These are phyloP conservation scores for Lumnitzera racemosa DNA, from an alignment of 345 rosid genomes.

Conservation along the genomic window DNA sequence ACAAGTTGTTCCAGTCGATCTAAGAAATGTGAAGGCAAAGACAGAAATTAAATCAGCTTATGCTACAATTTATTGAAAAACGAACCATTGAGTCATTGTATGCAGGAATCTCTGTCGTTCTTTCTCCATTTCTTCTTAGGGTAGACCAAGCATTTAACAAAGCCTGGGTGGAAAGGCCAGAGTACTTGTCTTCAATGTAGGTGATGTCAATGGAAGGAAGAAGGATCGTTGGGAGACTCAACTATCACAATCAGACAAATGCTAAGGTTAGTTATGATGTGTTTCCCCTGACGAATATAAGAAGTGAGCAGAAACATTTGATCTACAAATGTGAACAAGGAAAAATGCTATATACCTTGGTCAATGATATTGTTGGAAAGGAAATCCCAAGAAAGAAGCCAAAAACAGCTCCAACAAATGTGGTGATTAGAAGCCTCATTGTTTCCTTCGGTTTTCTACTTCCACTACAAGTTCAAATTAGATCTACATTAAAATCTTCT, in stretches of 20 bases:
- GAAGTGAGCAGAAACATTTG: background rate
- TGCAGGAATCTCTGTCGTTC: slow-evolving; percentile 15
- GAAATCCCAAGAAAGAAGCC: slow-evolving; percentile 86
- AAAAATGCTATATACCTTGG: slow-evolving; percentile 38
- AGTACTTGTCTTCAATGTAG: slow-evolving; percentile 70
- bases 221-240: slow-evolving; percentile 75
- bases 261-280: background rate
- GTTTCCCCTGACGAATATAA: background rate
- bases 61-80: background rate
- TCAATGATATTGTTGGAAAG: slow-evolving; percentile 63
- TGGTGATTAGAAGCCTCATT: slow-evolving; percentile 66
- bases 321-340: slow-evolving; percentile 5
- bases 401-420: slow-evolving; percentile 55
- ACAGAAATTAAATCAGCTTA: background rate
- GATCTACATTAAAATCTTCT: background rate
- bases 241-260: slow-evolving; percentile 35
- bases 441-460: slow-evolving; percentile 54
- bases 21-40: background rate
- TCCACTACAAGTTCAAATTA: slow-evolving; percentile 24
- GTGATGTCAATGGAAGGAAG: slow-evolving; percentile 80
- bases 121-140: slow-evolving; percentile 29
- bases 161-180: slow-evolving; percentile 66
- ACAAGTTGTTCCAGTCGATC: background rate
- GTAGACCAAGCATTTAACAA: slow-evolving; percentile 68
- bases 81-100: slow-evolving; percentile 50